Percentiles rank a stretch among this genome's conserved stretches.
These are phyloP conservation scores for Ballota nigra DNA, from an alignment of 257 asterid species.

Conservation along the genomic window DNA sequence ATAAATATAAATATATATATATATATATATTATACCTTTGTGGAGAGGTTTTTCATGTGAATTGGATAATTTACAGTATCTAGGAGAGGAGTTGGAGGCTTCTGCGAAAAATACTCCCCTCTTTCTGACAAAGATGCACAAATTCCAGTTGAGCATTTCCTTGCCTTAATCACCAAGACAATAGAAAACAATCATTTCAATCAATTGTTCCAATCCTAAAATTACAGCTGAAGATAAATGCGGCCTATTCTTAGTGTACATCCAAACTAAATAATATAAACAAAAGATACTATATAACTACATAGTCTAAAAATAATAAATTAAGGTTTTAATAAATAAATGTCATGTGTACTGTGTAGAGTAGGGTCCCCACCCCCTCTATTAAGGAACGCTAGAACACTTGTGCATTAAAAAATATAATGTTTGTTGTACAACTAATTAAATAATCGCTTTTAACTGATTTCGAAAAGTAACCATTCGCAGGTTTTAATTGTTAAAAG, in stretches of 20 bases:
- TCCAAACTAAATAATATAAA: conserved; percentile 12
- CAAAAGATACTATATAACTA: not conserved
- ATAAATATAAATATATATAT: not conserved
- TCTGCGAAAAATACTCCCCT: conserved; percentile 81
- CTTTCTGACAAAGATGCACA: conserved; percentile 68
- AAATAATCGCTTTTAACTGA: not conserved
- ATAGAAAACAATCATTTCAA: conserved; percentile 28
- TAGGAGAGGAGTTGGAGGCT: conserved; percentile 93
- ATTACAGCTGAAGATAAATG: conserved; percentile 6
- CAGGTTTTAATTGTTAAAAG: not conserved
- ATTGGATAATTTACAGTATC: conserved; percentile 91
- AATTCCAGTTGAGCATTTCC: conserved; percentile 49
- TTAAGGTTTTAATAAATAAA: not conserved
- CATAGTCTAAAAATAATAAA: not conserved
- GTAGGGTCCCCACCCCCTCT: not conserved
- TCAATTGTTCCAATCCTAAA: conserved; percentile 13
- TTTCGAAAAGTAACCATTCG: not conserved
- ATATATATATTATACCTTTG: conserved; percentile 46
- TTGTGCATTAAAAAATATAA: not conserved
- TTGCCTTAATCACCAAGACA: conserved; percentile 37
- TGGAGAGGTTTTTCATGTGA: conserved; percentile 91
- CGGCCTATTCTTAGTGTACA: not conserved
- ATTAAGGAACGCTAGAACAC: not conserved
- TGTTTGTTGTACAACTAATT: not conserved
- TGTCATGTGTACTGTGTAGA: not conserved